Percentiles rank a stretch among this genome's conserved stretches.
Conservation (phyloP, 805 yeast species). For the Blastobotrys americana region DNA sequence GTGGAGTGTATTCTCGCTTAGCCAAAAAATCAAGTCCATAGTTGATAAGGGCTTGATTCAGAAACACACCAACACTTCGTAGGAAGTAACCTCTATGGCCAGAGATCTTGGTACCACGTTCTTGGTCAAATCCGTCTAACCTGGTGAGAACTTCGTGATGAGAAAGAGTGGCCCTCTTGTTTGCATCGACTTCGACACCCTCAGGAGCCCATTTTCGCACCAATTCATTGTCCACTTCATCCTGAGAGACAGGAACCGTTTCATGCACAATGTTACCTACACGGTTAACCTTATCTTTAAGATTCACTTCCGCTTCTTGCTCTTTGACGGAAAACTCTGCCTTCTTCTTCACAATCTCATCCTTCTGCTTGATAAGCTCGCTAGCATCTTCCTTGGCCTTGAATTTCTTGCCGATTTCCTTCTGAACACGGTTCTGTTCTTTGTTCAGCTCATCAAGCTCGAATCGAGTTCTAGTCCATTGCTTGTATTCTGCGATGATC, state of each 20-base stretch:
- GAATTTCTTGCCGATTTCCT: constrained; percentile 85
- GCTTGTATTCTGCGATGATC: constrained; percentile 82
- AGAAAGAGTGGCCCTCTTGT: constrained; percentile 79
- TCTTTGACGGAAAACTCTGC: constrained; percentile 58
- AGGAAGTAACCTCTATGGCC: constrained; percentile 98
- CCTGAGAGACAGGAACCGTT: constrained; percentile 75
- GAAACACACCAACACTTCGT: constrained; percentile 90
- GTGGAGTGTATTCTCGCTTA: constrained; percentile 70
- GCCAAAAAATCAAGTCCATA: constrained; percentile 85
- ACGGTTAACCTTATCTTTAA: constrained; percentile 75
- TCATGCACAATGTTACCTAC: constrained; percentile 94
- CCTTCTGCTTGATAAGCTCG: constrained; percentile 77
- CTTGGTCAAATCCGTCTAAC: constrained; percentile 97
- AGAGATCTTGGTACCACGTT: constrained; percentile 93
- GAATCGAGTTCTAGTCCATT: constrained; percentile 86
- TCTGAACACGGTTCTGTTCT: constrained; percentile 79
- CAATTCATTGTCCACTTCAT: constrained; percentile 86
- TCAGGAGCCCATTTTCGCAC: constrained; percentile 85
- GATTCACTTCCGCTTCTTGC: constrained; percentile 66
- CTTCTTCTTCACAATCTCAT: constrained; percentile 62
- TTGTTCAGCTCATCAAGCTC: constrained; percentile 88
- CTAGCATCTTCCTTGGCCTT: constrained; percentile 93
- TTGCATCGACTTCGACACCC: constrained; percentile 51
- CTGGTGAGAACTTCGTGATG: constrained; percentile 94
- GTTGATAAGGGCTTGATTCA: constrained; percentile 96